phyloP scores from a whole-genome alignment of 2,329 filamentous ascomycete species.

The Bisporella sp. region DNA sequence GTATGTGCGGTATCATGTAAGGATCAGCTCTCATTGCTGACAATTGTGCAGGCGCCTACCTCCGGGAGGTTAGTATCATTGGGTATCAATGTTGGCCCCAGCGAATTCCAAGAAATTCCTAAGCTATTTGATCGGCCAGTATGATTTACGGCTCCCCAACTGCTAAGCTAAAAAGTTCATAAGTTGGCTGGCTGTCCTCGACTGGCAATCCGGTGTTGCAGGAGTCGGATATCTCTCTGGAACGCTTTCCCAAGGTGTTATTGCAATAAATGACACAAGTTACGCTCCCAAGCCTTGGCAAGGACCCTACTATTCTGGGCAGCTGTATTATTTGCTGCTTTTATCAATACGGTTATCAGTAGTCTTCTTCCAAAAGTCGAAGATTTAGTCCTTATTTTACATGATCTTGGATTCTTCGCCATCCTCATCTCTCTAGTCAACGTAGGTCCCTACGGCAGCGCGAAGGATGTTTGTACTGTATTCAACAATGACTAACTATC shows the following conservation, averaged over 20 bases:
- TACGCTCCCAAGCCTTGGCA: neutral
- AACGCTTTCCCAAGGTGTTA: neutral
- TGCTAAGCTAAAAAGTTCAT: neutral
- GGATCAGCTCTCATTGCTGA: neutral
- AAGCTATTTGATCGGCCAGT: neutral
- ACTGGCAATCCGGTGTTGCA: neutral
- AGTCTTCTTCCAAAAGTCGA: slow-evolving; percentile 37
- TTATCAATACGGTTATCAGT: neutral
- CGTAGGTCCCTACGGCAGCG: slow-evolving; percentile 22
- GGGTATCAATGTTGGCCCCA: neutral
- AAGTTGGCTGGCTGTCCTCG: neutral
- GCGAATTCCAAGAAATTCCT: neutral
- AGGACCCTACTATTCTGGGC: neutral
- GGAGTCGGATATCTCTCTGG: neutral
- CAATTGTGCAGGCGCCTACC: neutral
- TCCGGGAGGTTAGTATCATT: neutral
- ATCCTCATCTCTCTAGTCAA: slow-evolving; percentile 30
- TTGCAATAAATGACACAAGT: neutral
- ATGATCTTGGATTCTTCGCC: slow-evolving; percentile 34
- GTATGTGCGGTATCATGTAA: neutral
- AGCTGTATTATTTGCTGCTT: neutral
- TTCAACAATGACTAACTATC: slow-evolving; percentile 37
- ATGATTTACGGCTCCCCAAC: neutral
- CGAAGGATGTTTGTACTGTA: slow-evolving; percentile 34
- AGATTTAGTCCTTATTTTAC: slow-evolving; percentile 40